These are phyloP conservation scores for Trametes punicea DNA, from an alignment of 768 basidiomycete genomes.

Conservation along the genomic window DNA sequence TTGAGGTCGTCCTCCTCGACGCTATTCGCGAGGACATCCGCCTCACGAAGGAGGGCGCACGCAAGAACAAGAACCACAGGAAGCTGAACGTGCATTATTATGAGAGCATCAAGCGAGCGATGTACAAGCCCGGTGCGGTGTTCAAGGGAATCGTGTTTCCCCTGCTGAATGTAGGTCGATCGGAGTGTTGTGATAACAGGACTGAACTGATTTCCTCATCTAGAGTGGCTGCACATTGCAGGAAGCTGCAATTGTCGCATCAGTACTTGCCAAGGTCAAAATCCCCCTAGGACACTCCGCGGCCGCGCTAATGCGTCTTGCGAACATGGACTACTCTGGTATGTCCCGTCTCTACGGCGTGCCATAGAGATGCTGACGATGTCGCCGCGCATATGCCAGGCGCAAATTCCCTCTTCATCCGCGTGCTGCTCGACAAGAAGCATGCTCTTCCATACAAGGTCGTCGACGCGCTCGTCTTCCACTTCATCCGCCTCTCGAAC, in stretches of 20 bases:
- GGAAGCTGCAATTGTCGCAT: constrained; percentile 92
- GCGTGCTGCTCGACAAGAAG: constrained; percentile 95
- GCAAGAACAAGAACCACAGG: constrained; percentile 49
- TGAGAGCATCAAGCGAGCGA: constrained; percentile 83
- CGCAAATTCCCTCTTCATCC: constrained; percentile 95
- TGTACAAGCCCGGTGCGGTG: constrained; percentile 97
- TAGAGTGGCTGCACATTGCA: constrained; percentile 84
- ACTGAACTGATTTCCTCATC: not conserved
- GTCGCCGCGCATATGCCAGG: constrained; percentile 38
- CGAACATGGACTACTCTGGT: constrained; percentile 97
- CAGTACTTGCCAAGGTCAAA: constrained; percentile 84
- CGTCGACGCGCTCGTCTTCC: constrained; percentile 94
- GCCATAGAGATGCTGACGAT: too few relatives aligned
- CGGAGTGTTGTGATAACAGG: not conserved
- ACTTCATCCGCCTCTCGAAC: constrained; percentile 95
- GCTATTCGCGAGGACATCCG: constrained; percentile 86
- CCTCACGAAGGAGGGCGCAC: constrained; percentile 35
- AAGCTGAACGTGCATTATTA: constrained; percentile 94
- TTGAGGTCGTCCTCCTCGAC: constrained; percentile 88
- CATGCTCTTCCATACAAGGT: constrained; percentile 98
- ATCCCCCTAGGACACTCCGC: constrained; percentile 97
- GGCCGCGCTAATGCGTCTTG: constrained; percentile 88
- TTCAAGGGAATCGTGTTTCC: constrained; percentile 99
- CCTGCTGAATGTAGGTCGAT: constrained; percentile 71
- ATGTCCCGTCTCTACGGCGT: constrained; percentile 1